These are phyloP conservation scores for Chalciporus piperatus DNA, from an alignment of 768 basidiomycete species.

Conservation along the genomic window DNA sequence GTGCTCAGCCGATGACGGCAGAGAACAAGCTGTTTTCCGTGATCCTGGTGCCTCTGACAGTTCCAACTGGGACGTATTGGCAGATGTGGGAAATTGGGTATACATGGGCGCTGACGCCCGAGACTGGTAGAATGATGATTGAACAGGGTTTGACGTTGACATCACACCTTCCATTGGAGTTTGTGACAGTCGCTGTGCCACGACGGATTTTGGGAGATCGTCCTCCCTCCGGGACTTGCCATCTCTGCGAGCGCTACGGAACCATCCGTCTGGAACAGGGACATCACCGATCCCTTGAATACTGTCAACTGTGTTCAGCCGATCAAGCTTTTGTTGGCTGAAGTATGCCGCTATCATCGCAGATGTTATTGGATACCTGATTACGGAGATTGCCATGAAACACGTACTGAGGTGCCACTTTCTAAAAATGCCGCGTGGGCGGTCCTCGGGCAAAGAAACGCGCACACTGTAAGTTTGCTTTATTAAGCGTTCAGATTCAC, in stretches of 20 bases:
- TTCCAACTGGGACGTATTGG: slow-evolving; percentile 25
- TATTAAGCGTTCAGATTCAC: slow-evolving; percentile 43
- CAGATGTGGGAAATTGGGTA: slow-evolving; percentile 34
- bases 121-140: slow-evolving; percentile 21
- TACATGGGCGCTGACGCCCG: slow-evolving; percentile 23
- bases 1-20: slow-evolving; percentile 30
- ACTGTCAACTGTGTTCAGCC: slow-evolving; percentile 67
- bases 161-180: slow-evolving; percentile 30
- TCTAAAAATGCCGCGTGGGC: slow-evolving; percentile 39
- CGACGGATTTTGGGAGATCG: slow-evolving; percentile 49
- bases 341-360: slow-evolving; percentile 70
- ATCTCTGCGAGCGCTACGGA: slow-evolving; percentile 71
- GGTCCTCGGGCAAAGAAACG: slow-evolving; percentile 44
- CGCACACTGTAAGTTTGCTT: slow-evolving; percentile 56
- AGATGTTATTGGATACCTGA: slow-evolving; percentile 5
- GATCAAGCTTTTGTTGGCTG: slow-evolving; percentile 71
- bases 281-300: slow-evolving; percentile 65
- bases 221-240: slow-evolving; percentile 44
- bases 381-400: slow-evolving; percentile 32
- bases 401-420: slow-evolving; percentile 55
- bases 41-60: slow-evolving; percentile 18
- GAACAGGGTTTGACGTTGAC: slow-evolving; percentile 17
- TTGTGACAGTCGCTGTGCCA: slow-evolving; percentile 35
- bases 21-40: slow-evolving; percentile 29
- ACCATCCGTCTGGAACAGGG: slow-evolving; percentile 72